Conservation (phyloP, 176 grass and related monocot species). For the Cocos nucifera region DNA sequence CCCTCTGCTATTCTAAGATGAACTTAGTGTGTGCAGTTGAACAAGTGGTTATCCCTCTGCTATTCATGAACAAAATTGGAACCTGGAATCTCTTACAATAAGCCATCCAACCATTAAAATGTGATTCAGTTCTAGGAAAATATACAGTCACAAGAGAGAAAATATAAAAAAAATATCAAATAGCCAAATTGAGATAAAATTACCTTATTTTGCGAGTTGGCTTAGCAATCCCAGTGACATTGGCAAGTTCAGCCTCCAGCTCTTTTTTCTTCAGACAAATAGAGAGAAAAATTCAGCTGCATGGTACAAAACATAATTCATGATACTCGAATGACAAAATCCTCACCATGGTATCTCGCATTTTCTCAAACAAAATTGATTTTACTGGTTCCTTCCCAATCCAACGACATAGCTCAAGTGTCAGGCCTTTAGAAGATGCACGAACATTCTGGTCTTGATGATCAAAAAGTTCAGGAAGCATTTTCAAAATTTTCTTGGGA, state of each 20-base stretch:
- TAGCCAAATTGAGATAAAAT: not conserved
- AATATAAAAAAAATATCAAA: not conserved
- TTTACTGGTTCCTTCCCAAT: constrained; percentile 98
- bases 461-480: constrained; percentile 98
- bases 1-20: too few species aligned
- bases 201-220: constrained; percentile 99
- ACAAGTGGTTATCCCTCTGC: too few species aligned
- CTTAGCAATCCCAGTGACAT: constrained; percentile 63
- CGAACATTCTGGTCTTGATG: constrained; percentile 98
- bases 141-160: not conserved
- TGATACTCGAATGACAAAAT: constrained; percentile 9
- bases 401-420: constrained; percentile 94
- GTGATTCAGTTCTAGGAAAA: too few species aligned
- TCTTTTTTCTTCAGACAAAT: constrained; percentile 88
- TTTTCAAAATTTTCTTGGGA: constrained; percentile 94
- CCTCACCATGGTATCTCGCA: constrained; percentile 94
- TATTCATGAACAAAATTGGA: too few species aligned
- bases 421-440: constrained; percentile 92
- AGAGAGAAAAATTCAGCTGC: constrained; percentile 17
- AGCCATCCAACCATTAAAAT: too few species aligned
- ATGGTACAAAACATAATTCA: constrained; percentile 2
- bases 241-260: constrained; percentile 82
- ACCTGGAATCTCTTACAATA: too few species aligned
- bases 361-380: constrained; percentile 95
- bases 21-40: too few species aligned